Evolutionary conservation across 192 early-diverging fungal genomes (phyloP), one percentile per base, ranked within the genome.

Genomic region (Linnemannia exigua): DNA sequence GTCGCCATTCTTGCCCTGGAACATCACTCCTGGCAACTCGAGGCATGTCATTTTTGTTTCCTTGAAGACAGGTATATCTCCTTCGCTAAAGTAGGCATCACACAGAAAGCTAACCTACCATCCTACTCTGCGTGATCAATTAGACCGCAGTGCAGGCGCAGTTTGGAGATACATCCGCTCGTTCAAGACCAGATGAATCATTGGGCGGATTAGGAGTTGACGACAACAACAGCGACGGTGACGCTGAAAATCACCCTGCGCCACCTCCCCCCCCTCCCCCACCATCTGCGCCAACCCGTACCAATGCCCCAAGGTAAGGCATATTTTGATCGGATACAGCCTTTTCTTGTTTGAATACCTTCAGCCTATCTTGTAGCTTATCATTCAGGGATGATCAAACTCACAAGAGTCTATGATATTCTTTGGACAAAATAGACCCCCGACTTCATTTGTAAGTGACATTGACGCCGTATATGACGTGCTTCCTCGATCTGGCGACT

Each of bases 81-180:
- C 46, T 77, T 71, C n/a, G 20, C 3, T 35, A 36, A 63, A 20
- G 19, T 7, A 28, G 48, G 25, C 38, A 36, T 36, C 48, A 44
- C n/a, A 17, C 3, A 58, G 15, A 38, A 17, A 11, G 31, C 36
- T 48, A 36, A 46, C 35, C 12, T 19, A 5, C 54, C 15, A 31
- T 69, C 48, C 36, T 72, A 35, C 68, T 48, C 44, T 17, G 20
- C 3, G 11, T 63, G 9, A 17, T 28, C 28, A 33, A 52, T 52
- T 58, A 86, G 84, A 86, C 82, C 70, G 84, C 84, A 46, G 84
- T 86, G 31, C 84, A 86, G 79, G 84, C 84, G 58, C 84, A 86
- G 84, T 86, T 86, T 67, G 84, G 84, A 16, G 84, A 86, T n/a
- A 86, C 84, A 12, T 74, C 78, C 44, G 67, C 78, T 2, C 74